Evolutionary conservation across 352 stramenopile genomes (phyloP), one percentile per base, ranked within the genome.

Genomic region (Phytophthora constricta): DNA sequence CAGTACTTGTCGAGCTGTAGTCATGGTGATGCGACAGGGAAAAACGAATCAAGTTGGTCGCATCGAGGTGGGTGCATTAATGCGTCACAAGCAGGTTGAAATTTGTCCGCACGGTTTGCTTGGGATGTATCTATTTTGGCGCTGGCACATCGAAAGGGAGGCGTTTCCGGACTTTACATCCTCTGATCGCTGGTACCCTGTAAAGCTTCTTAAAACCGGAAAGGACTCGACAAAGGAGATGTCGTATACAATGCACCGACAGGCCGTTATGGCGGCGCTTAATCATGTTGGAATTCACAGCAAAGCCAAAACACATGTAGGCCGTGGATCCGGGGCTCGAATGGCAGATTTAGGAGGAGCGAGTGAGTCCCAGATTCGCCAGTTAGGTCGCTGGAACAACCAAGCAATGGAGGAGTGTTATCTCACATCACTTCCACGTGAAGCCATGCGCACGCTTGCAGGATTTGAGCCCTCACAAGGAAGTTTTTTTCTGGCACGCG

Each of bases 31-130:
- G 31, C 19, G 33, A 17, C 43, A 68, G 25, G 61, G 45, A 4
- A 68, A 68, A 55, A 62, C 60, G 5, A 68, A 58, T 37, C 51
- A 68, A 33, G 31, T 68, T 13, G 42, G 42, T 7, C 19, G 31
- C 1, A 54, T 61, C 42, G 45, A 68, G 23, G 26, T 62, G 3
- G 60, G 42, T 5, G 43, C 41, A 5, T 62, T 39, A 20, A 53
- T 68, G 25, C 42, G 51, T 4, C 54, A 62, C 39, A 68, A 52
- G 20, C 11, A 42, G 13, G 57, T 43, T 28, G 31, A 50, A 14
- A 58, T 65, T 26, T 56, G 50, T 13, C 59, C 49, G 5, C 59
- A 56, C 1, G 27, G 25, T 11, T 19, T 34, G 11, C 42, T 60
- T 5, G 39, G 14, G 8, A 39, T 60, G 39, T 65, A 65, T 27